Percentiles rank a stretch among this genome's conserved stretches.
phyloP scores from a whole-genome alignment of 2,329 filamentous ascomycete species.

The Paraphaeosphaeria sporulosa region DNA sequence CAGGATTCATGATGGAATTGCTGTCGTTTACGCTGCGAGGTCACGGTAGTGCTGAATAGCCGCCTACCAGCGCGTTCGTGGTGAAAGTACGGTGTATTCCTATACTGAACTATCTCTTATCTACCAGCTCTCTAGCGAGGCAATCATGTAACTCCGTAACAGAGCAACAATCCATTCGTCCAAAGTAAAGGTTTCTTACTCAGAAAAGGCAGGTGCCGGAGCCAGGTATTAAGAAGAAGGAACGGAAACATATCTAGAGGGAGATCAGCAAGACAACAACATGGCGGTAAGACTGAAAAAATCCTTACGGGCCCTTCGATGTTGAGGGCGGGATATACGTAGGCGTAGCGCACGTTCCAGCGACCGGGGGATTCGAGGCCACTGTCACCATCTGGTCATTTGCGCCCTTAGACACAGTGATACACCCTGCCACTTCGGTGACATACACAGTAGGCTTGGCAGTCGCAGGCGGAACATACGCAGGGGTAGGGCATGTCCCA shows the following conservation, averaged over 20 bases:
- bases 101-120: no score
- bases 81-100: no score
- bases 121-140: not conserved
- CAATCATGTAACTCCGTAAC: no score
- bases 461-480: not conserved
- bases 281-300: not conserved
- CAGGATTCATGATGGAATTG: no score
- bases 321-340: not conserved
- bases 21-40: no score
- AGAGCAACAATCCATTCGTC: no score
- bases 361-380: slow-evolving; percentile 1
- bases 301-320: no score
- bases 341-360: not conserved
- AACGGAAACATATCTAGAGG: not conserved
- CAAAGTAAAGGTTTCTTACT: not conserved
- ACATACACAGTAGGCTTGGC: not conserved
- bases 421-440: slow-evolving; percentile 10
- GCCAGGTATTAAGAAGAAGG: not conserved
- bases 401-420: slow-evolving; percentile 1
- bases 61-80: no score
- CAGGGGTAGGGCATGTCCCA: not conserved
- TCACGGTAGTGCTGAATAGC: no score
- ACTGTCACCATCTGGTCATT: not conserved
- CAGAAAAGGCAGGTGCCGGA: not conserved
- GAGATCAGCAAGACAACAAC: not conserved